A percentile compares a stretch with the other conserved stretches of the same genome.
phyloP scores from a whole-genome alignment of 2,329 filamentous ascomycete genomes.

The Stagonosporopsis chrysanthemi region DNA sequence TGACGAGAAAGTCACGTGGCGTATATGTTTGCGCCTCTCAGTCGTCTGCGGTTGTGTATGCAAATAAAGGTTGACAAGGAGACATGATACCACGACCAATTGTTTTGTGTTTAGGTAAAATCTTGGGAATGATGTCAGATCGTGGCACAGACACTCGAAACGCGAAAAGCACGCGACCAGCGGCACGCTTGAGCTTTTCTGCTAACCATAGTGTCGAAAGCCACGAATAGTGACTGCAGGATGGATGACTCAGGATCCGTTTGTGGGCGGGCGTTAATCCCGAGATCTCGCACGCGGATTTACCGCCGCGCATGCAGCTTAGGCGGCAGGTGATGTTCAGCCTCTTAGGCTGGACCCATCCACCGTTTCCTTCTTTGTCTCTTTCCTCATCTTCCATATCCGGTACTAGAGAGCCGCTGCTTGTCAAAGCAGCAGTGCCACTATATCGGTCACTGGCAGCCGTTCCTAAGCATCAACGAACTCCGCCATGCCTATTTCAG shows the following conservation, averaged over 20 bases:
- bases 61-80: no score
- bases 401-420: constrained; percentile 3
- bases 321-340: constrained; percentile 15
- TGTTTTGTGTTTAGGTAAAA: background rate
- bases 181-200: background rate
- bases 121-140: constrained; percentile 9
- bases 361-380: constrained; percentile 18
- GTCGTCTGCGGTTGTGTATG: no score
- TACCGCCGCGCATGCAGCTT: constrained; percentile 15
- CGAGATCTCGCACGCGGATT: constrained; percentile 15
- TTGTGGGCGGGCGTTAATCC: background rate
- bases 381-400: constrained; percentile 4
- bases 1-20: no score
- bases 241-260: constrained; percentile 9
- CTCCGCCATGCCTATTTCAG: constrained; percentile 26
- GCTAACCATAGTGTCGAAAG: background rate
- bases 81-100: no score
- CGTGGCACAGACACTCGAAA: background rate
- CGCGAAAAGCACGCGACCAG: constrained; percentile 8
- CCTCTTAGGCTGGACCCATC: constrained; percentile 13
- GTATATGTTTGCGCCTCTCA: no score
- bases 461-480: background rate
- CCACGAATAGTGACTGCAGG: background rate
- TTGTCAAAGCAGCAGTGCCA: constrained; percentile 4
- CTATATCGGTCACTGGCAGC: background rate